A percentile compares a stretch with the other conserved stretches of the same genome.
These are phyloP conservation scores for Pseudocercospora ulei DNA, from an alignment of 2,329 filamentous ascomycete species.

Conservation along the genomic window DNA sequence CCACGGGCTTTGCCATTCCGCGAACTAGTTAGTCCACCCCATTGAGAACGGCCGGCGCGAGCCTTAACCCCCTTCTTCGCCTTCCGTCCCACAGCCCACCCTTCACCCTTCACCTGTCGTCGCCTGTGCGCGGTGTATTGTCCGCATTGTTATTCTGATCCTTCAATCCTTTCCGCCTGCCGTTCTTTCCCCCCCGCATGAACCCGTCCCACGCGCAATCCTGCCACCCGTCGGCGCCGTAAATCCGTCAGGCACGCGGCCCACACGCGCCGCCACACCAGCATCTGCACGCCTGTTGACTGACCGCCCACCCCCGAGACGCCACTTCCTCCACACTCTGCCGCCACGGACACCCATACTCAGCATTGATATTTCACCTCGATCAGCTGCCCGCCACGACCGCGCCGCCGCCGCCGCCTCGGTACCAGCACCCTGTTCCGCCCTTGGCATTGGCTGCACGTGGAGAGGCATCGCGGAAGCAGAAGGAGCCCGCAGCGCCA, in stretches of 20 bases:
- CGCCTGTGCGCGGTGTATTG: slow-evolving; percentile 5
- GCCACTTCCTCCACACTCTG: neutral
- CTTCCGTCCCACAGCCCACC: neutral
- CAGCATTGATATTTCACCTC: neutral
- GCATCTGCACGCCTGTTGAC: slow-evolving; percentile 3
- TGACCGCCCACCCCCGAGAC: neutral
- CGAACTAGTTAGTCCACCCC: no score
- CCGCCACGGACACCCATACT: neutral
- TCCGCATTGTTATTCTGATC: neutral
- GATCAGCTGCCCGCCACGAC: neutral
- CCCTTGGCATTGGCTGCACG: slow-evolving; percentile 6
- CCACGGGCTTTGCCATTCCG: no score
- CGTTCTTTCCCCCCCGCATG: no score
- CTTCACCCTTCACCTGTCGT: slow-evolving; percentile 2
- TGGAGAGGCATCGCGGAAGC: slow-evolving; percentile 2
- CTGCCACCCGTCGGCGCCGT: no score
- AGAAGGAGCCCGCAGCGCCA: slow-evolving; percentile 3
- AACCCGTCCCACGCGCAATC: no score
- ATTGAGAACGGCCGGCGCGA: no score
- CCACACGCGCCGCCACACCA: slow-evolving; percentile 8
- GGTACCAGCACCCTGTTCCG: slow-evolving; percentile 9
- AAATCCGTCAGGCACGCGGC: neutral
- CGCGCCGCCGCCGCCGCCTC: slow-evolving; percentile 1
- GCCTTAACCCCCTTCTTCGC: no score
- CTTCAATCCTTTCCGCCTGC: neutral